Conservation (phyloP, 768 basidiomycete species). For the Dentipellis sp. region DNA sequence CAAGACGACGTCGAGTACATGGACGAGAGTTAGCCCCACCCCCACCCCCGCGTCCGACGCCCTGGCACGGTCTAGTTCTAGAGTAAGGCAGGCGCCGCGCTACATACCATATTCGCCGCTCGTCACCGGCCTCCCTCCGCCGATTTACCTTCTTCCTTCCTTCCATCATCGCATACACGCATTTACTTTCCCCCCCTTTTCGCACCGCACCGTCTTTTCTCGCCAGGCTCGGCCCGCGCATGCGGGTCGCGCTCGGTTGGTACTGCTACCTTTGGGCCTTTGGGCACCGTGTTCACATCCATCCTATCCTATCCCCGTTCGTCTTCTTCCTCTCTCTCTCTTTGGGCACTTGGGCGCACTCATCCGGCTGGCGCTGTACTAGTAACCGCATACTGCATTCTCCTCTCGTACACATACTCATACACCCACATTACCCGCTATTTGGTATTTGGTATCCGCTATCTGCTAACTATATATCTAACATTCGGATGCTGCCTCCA, state of each 20-base stretch:
- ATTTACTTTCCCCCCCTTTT: background rate
- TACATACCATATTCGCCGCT: background rate
- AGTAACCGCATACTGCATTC: background rate
- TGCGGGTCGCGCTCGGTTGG: no score
- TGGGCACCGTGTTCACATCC: no score
- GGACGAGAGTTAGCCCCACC: constrained; percentile 13
- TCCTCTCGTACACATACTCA: background rate
- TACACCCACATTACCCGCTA: background rate
- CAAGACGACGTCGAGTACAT: constrained; percentile 6
- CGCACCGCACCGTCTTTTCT: no score
- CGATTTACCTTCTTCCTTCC: background rate
- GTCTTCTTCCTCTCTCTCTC: background rate
- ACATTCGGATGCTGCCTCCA: background rate
- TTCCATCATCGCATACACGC: background rate
- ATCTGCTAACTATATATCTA: background rate
- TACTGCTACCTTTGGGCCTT: no score
- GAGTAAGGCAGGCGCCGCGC: background rate
- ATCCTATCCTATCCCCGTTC: no score
- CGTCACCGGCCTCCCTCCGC: background rate
- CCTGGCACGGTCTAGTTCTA: background rate
- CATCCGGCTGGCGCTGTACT: background rate
- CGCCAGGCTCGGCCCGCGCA: no score
- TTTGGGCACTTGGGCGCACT: background rate
- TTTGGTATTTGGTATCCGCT: no score
- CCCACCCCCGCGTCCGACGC: background rate